Conservation (phyloP, 768 basidiomycete genomes). For the Pulveroboletus frians region DNA sequence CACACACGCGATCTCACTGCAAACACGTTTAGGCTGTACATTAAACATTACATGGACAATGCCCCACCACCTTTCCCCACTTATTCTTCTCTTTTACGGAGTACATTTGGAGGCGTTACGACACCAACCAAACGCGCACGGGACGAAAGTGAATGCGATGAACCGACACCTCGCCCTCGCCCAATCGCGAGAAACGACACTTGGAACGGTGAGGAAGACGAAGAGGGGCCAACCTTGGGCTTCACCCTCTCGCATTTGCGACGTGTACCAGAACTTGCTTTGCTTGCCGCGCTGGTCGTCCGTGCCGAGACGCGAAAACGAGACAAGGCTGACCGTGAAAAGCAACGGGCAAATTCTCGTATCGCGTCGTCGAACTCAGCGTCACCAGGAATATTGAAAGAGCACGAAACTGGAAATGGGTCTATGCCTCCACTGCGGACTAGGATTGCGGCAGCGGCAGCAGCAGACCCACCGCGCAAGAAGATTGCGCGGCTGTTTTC, state of each 20-base stretch:
- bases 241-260: constrained; percentile 73
- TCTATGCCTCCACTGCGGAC: neutral
- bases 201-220: neutral
- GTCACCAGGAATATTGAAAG: neutral
- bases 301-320: constrained; percentile 54
- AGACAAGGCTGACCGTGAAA: constrained; percentile 43
- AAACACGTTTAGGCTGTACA: constrained; percentile 68
- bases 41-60: constrained; percentile 77
- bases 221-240: constrained; percentile 30
- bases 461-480: constrained; percentile 23
- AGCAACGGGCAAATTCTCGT: constrained; percentile 14
- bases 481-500: constrained; percentile 68
- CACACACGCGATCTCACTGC: constrained; percentile 62
- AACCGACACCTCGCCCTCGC: constrained; percentile 10
- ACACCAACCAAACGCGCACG: constrained; percentile 33
- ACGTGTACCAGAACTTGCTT: constrained; percentile 66
- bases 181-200: neutral
- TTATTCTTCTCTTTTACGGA: neutral
- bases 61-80: constrained; percentile 21
- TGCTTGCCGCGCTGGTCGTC: constrained; percentile 61
- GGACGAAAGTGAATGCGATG: constrained; percentile 8
- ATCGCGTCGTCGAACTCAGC: neutral
- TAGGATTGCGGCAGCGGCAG: neutral
- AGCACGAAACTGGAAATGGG: neutral
- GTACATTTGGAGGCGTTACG: constrained; percentile 2